Conservation (phyloP, 208 protist species). For the Naegleria fowleri region DNA sequence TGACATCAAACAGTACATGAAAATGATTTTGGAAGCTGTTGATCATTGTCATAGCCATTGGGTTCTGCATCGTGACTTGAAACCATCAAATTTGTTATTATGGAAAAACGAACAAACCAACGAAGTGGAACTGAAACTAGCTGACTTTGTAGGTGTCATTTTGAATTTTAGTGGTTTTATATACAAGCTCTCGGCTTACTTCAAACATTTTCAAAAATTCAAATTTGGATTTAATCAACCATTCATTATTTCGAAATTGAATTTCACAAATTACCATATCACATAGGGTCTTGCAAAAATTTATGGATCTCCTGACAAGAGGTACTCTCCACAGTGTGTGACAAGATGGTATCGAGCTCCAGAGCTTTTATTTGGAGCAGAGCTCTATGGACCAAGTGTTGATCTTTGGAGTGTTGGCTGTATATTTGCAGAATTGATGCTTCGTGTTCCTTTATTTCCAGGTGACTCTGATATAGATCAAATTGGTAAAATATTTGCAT, state of each 20-base stretch:
- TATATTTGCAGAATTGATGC: constrained; percentile 63
- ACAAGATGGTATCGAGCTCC: constrained; percentile 88
- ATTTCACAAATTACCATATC: too few relatives aligned
- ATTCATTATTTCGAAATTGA: too few relatives aligned
- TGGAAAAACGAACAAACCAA: background rate
- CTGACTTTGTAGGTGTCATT: background rate
- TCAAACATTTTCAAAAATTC: background rate
- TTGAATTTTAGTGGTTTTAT: background rate
- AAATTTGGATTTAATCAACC: background rate
- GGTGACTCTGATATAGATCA: constrained; percentile 67
- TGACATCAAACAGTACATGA: constrained; percentile 23
- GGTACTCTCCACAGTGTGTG: constrained; percentile 49
- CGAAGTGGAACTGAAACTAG: background rate
- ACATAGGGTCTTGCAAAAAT: background rate
- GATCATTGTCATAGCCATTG: background rate
- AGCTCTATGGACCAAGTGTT: constrained; percentile 71
- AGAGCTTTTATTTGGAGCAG: constrained; percentile 78
- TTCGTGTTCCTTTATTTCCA: constrained; percentile 52
- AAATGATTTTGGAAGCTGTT: constrained; percentile 18
- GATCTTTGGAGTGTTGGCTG: constrained; percentile 80
- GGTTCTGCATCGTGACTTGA: constrained; percentile 35
- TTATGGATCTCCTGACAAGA: background rate
- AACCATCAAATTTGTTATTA: constrained; percentile 33
- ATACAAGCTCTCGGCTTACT: background rate
- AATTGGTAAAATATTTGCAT: constrained; percentile 52